Base-by-base conservation (phyloP, 164 flowering plant species). In the Tinospora cordifolia region DNA sequence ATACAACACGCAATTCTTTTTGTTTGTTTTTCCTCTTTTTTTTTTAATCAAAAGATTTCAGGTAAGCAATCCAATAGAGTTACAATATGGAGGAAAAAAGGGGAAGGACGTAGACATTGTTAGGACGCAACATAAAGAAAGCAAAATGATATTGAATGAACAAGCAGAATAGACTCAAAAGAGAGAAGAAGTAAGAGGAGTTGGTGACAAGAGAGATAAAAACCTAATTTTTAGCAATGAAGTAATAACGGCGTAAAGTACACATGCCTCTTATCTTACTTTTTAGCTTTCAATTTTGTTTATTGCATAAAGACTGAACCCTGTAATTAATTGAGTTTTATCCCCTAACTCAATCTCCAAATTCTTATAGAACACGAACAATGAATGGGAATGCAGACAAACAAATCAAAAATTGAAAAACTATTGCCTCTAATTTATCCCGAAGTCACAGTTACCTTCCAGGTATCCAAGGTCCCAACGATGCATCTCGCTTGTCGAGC, bases 391-490 rank as follows among this genome's bases (percentile, higher is more conserved):
- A 7, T 0, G 34, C 3, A 11, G 9, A 24, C 2, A 60, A 11
- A 26, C 6, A 60, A 26, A 60, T 26, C 63, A 24, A 60, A 60
- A 34, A 12, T 13, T 1, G 15, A 60, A 51, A 51, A 51, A n/a
- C n/a, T 17, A 41, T 12, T 41, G 46, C 13, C 9, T 3, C 46
- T 41, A 51, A 51, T 17, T 51, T 22, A 17, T 51, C n/a, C n/a
- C 59, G 6, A n/a, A 51, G 7, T 19, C 21, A 51, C 6, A 51
- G 22, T 54, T 66, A 95, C 99, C 99, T 95, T 83, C 99, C 98
- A 78, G 97, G 97, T 73, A 80, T 84, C 96, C 93, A 95, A 67
- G 99, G 99, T 71, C 99, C 99, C 81, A 92, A 74, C 87, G 93
- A 95, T 69, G 96, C 92, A 85, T 95, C 99, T 81, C 99, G 84